phyloP scores from a whole-genome alignment of 495 filamentous ascomycete genomes.

The Tuber calosporum region DNA sequence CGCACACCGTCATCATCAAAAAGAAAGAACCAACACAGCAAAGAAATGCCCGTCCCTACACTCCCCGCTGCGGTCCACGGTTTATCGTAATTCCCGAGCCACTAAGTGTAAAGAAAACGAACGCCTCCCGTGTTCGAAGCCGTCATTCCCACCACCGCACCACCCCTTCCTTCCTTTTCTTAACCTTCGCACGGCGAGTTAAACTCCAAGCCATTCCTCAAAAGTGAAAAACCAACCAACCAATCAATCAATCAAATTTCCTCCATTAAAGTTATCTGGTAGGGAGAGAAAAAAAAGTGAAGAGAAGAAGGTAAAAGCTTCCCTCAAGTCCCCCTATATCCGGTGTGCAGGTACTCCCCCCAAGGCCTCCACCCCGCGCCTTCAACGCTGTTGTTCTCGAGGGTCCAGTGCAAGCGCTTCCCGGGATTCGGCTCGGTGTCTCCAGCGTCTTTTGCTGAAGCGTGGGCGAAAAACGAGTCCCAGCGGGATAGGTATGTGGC shows the following conservation, averaged over 20 bases:
- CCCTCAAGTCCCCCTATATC: background rate
- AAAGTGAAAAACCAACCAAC: background rate
- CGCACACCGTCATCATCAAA: background rate
- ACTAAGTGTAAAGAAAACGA: conserved; percentile 1
- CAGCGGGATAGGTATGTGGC: background rate
- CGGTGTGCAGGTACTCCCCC: background rate
- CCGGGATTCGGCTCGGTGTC: background rate
- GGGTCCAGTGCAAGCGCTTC: background rate
- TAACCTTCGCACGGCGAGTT: background rate
- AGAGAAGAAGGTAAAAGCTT: background rate
- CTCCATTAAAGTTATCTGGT: background rate
- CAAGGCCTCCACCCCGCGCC: background rate
- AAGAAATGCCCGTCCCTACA: background rate
- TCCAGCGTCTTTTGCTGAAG: background rate
- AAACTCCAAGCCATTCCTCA: conserved; percentile 2
- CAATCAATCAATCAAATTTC: background rate
- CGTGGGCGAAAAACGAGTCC: background rate
- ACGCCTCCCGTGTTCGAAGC: background rate
- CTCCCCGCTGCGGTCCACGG: background rate
- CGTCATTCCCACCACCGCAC: background rate
- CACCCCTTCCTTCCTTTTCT: background rate
- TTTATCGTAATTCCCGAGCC: conserved; percentile 1
- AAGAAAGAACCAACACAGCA: background rate
- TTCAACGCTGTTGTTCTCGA: background rate
- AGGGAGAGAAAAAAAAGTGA: background rate